Percentiles rank a stretch among this genome's conserved stretches.
Conservation (phyloP, 225 moss, liverwort and hornwort genomes). For the Bryum argenteum region DNA sequence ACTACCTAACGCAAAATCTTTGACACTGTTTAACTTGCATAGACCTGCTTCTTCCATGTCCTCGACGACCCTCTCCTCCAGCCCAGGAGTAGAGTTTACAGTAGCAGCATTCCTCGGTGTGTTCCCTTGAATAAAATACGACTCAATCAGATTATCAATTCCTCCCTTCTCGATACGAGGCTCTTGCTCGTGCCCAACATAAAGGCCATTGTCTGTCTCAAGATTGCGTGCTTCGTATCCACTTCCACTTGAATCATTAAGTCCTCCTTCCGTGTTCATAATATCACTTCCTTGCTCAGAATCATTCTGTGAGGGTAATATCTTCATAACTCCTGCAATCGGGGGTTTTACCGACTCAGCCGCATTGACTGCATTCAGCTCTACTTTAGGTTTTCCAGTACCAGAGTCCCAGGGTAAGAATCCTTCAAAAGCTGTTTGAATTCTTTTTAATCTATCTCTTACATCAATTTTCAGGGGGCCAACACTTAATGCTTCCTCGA, state of each 20-base stretch:
- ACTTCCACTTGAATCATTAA: constrained; percentile 7
- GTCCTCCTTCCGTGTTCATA: constrained; percentile 12
- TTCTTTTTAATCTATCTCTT: constrained; percentile 33
- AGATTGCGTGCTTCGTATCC: constrained; percentile 15
- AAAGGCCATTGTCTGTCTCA: constrained; percentile 4
- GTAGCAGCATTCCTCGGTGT: constrained; percentile 1
- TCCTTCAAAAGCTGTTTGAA: constrained; percentile 34
- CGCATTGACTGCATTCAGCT: constrained; percentile 6
- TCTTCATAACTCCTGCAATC: constrained; percentile 1
- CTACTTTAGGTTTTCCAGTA: constrained; percentile 26
- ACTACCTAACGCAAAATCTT: constrained; percentile 11
- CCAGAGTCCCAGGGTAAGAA: constrained; percentile 33
- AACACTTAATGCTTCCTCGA: constrained; percentile 28
- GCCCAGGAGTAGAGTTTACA: not conserved
- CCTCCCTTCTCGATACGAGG: constrained; percentile 10
- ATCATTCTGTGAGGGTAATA: constrained; percentile 19
- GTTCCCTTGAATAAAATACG: constrained; percentile 3
- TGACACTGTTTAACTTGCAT: constrained; percentile 8
- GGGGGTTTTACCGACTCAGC: constrained; percentile 1
- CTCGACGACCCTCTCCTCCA: constrained; percentile 3
- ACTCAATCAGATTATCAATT: constrained; percentile 3
- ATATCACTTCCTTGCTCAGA: constrained; percentile 14
- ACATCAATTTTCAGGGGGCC: constrained; percentile 36
- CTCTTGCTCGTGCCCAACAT: constrained; percentile 17
- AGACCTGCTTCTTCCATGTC: constrained; percentile 13